Conservation (phyloP, 202 grass and related monocot species). For the Panicum virgatum region DNA sequence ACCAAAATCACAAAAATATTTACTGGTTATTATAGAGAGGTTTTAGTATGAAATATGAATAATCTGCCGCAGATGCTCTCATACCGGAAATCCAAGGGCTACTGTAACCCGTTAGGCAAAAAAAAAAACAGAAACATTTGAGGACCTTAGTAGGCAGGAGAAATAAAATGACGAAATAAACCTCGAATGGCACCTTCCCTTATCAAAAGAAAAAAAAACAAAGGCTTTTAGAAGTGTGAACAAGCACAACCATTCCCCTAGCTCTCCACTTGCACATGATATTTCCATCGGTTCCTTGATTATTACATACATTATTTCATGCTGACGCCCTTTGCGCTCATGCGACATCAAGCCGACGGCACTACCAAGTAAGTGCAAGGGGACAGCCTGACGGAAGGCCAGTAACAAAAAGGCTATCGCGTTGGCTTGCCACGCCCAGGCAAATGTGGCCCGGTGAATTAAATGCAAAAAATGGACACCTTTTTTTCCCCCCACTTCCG, state of each 20-base stretch:
- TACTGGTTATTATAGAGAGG: too few relatives aligned
- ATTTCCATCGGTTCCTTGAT: conserved; percentile 73
- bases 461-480: conserved; percentile 50
- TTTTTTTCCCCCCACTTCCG: conserved; percentile 17
- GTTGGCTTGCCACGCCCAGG: conserved; percentile 53
- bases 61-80: too few relatives aligned
- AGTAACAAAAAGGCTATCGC: conserved; percentile 48
- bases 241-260: conserved; percentile 61
- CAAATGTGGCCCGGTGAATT: conserved; percentile 36
- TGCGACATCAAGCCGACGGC: conserved; percentile 52
- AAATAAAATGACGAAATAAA: background rate
- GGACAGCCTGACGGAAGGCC: conserved; percentile 40
- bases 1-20: too few relatives aligned
- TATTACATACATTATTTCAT: conserved; percentile 57
- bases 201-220: too few relatives aligned
- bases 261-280: conserved; percentile 61
- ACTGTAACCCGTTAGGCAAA: too few relatives aligned
- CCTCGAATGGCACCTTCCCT: background rate
- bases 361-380: conserved; percentile 60
- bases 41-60: too few relatives aligned
- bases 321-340: conserved; percentile 33
- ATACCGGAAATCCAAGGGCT: too few relatives aligned
- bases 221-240: too few relatives aligned
- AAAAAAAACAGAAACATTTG: too few relatives aligned
- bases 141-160: too few relatives aligned